Evolutionary conservation across 2,329 filamentous ascomycete genomes (phyloP).

Genomic region (Colletotrichum paranaense): DNA sequence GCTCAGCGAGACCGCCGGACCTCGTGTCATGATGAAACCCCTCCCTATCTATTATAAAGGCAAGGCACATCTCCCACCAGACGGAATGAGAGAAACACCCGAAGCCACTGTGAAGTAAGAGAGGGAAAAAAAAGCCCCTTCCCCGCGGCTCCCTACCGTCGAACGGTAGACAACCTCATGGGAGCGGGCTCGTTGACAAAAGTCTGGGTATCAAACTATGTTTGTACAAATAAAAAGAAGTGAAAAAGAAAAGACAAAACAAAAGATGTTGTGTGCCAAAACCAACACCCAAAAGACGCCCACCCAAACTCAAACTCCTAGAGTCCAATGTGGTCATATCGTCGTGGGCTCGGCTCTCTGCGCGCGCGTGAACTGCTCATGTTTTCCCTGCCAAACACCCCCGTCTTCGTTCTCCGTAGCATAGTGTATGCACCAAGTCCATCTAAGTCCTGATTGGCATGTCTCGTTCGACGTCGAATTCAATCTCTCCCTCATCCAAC

Average conservation of each 20-base stretch:
- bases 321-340: conserved; percentile 22
- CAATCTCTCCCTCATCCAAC: conserved; percentile 53
- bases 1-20: neutral
- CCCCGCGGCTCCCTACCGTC: neutral
- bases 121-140: neutral
- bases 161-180: neutral
- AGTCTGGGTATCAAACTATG: conserved; percentile 34
- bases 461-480: conserved; percentile 48
- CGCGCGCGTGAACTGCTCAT: neutral
- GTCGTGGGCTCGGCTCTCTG: conserved; percentile 19
- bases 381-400: neutral
- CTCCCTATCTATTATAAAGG: no score
- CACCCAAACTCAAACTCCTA: conserved; percentile 22
- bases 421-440: neutral
- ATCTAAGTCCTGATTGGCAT: conserved; percentile 45
- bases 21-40: neutral
- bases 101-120: no score
- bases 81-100: neutral
- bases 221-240: conserved; percentile 25
- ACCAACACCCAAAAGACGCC: conserved; percentile 4
- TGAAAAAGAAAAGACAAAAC: neutral
- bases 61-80: neutral
- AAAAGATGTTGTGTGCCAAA: neutral
- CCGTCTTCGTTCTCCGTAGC: conserved; percentile 25
- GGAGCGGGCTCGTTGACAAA: conserved; percentile 3